Conservation (phyloP, 1,284 basidiomycete genomes). For the Microbotryum violaceum region DNA sequence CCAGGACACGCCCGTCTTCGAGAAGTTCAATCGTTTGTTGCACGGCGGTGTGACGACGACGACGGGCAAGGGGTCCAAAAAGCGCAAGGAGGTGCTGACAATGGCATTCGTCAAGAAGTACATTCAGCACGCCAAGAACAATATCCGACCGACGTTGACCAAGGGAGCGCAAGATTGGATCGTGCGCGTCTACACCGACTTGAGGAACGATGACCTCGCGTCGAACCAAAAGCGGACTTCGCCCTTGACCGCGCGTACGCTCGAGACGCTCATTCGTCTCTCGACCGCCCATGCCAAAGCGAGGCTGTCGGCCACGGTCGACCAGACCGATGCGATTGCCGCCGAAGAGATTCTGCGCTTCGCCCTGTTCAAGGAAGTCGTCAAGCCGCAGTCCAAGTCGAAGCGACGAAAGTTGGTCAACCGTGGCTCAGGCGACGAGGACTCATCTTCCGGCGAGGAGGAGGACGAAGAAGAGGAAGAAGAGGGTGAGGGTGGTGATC, state of each 20-base stretch:
- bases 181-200: constrained; percentile 79
- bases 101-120: constrained; percentile 98
- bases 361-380: constrained; percentile 95
- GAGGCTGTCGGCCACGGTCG: constrained; percentile 75
- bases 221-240: constrained; percentile 93
- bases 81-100: constrained; percentile 74
- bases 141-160: constrained; percentile 73
- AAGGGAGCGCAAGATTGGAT: constrained; percentile 93
- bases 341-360: constrained; percentile 95
- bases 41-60: constrained; percentile 65
- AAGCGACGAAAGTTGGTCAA: constrained; percentile 40
- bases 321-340: constrained; percentile 75
- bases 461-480: constrained; percentile 56
- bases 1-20: constrained; percentile 70
- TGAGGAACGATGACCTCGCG: constrained; percentile 88
- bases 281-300: constrained; percentile 97
- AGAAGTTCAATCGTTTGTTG: constrained; percentile 92
- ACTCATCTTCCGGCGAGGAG: constrained; percentile 36
- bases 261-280: constrained; percentile 97
- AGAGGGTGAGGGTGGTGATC: constrained; percentile 52
- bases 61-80: constrained; percentile 44
- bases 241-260: constrained; percentile 93
- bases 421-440: constrained; percentile 45
- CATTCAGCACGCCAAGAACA: constrained; percentile 93
- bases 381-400: constrained; percentile 55